A percentile compares a stretch with the other conserved stretches of the same genome.
Evolutionary conservation across 73 alveolate genomes (phyloP).

Genomic region (Tetrahymena borealis): DNA sequence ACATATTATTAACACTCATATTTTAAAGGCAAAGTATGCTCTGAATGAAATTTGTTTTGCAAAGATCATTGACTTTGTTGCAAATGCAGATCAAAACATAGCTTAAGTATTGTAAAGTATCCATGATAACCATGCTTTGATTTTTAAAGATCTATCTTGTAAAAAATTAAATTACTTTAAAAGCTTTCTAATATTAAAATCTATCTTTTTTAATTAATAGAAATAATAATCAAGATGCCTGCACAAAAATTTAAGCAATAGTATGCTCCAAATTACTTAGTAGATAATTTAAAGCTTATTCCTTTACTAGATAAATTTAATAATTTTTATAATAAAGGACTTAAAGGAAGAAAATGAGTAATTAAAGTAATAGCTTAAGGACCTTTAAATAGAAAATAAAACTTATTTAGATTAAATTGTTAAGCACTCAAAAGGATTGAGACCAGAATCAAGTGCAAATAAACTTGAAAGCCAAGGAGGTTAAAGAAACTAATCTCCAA

Average conservation of each 20-base stretch:
- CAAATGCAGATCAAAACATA: constrained; percentile 26
- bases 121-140: constrained; percentile 27
- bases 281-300: neutral
- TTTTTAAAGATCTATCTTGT: constrained; percentile 13
- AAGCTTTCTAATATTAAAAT: too few relatives aligned
- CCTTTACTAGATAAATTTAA: constrained; percentile 22
- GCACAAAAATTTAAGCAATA: neutral
- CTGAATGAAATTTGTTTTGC: constrained; percentile 47
- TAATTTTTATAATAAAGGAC: constrained; percentile 5
- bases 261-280: neutral
- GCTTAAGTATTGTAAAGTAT: constrained; percentile 31
- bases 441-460: neutral
- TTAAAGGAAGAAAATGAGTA: constrained; percentile 41
- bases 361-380: neutral
- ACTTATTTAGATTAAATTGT: constrained; percentile 29
- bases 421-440: constrained; percentile 30
- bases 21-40: constrained; percentile 42
- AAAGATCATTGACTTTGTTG: constrained; percentile 34
- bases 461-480: neutral
- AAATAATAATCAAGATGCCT: neutral
- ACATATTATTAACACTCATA: constrained; percentile 6
- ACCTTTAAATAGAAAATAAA: constrained; percentile 49
- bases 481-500: neutral
- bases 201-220: too few relatives aligned
- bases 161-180: neutral